Evolutionary conservation across 345 rosid genomes (phyloP).

Genomic region (Nasturtium officinale): DNA sequence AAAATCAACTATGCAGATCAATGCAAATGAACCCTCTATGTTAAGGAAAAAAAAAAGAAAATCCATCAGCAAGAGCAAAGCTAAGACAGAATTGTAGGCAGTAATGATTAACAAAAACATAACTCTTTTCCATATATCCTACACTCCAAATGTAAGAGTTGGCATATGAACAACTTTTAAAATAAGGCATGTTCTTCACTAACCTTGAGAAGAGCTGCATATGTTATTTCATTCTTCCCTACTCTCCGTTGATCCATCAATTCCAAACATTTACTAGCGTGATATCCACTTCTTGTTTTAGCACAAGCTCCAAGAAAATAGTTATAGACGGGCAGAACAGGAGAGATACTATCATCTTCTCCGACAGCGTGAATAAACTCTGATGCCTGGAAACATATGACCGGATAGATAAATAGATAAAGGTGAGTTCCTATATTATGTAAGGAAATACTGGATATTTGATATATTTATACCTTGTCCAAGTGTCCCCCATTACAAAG

Average conservation of each 20-base stretch:
- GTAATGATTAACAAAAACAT: neutral
- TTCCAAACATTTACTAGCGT: constrained; percentile 73
- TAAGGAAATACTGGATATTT: neutral
- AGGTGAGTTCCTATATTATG: neutral
- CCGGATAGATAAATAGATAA: constrained; percentile 13
- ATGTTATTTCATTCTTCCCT: constrained; percentile 78
- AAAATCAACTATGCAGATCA: neutral
- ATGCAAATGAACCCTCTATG: constrained; percentile 13
- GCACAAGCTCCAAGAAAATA: constrained; percentile 63
- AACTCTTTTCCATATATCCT: neutral
- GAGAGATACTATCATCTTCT: constrained; percentile 52
- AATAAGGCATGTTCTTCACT: constrained; percentile 27
- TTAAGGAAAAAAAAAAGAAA: neutral
- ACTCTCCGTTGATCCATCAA: constrained; percentile 67
- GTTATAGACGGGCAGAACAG: constrained; percentile 59
- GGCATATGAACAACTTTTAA: constrained; percentile 5
- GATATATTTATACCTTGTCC: constrained; percentile 60
- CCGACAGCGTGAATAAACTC: constrained; percentile 56
- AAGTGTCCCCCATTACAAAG: constrained; percentile 82
- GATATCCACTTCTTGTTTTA: constrained; percentile 40
- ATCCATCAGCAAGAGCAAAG: neutral
- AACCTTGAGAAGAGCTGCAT: constrained; percentile 77
- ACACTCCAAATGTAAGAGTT: neutral
- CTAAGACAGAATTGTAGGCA: neutral
- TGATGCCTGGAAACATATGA: constrained; percentile 59